phyloP scores from a whole-genome alignment of 768 basidiomycete genomes.

The Tephrocybe sp. region DNA sequence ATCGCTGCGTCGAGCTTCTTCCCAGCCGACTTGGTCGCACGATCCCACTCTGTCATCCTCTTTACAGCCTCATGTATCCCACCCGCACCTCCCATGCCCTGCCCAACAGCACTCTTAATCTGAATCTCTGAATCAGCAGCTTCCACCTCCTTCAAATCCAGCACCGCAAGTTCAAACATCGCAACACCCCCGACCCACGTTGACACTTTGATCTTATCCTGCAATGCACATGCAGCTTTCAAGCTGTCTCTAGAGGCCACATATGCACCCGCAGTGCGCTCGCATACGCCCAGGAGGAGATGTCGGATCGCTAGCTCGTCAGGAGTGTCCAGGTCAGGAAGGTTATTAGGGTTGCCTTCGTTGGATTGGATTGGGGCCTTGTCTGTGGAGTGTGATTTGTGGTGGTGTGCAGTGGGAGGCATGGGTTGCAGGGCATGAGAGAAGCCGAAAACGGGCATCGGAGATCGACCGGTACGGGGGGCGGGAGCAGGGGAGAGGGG shows the following conservation, averaged over 20 bases:
- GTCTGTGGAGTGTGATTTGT: background rate
- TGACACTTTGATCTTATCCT: constrained; percentile 42
- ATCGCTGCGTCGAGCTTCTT: constrained; percentile 53
- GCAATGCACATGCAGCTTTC: constrained; percentile 44
- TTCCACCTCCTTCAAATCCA: constrained; percentile 62
- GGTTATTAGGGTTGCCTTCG: constrained; percentile 6
- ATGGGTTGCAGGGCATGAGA: constrained; percentile 16
- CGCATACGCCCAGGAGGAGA: constrained; percentile 64
- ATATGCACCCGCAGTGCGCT: constrained; percentile 54
- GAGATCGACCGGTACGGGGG: background rate
- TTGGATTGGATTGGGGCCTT: background rate
- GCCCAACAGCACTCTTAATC: too few species aligned
- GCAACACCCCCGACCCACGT: constrained; percentile 70
- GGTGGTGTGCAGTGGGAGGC: constrained; percentile 2
- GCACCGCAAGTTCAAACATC: constrained; percentile 66
- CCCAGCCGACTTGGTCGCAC: constrained; percentile 44
- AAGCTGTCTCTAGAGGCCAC: constrained; percentile 46
- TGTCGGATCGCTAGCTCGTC: constrained; percentile 71
- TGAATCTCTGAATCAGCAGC: constrained; percentile 21
- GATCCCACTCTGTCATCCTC: constrained; percentile 39
- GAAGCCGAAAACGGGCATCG: constrained; percentile 10
- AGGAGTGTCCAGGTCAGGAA: constrained; percentile 55
- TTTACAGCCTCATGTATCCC: constrained; percentile 13
- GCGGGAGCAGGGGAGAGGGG: constrained; percentile 3
- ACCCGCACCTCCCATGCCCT: constrained; percentile 15